Evolutionary conservation across 129 eudicot genomes (phyloP).

Genomic region (Saposhnikovia divaricata): DNA sequence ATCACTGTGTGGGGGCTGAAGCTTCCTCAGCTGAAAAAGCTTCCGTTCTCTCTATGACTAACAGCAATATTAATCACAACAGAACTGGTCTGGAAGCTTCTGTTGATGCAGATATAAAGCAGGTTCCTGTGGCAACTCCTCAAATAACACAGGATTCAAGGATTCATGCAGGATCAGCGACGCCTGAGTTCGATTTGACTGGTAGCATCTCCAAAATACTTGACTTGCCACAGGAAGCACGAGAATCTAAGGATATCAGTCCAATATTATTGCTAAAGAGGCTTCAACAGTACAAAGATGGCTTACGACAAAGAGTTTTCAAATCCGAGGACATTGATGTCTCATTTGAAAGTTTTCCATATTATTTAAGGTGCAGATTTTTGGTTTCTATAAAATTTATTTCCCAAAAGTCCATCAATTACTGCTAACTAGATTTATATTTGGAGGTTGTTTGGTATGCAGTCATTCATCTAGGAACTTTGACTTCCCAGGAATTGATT

Average conservation of each 20-base stretch:
- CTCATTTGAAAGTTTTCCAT: conserved; percentile 74
- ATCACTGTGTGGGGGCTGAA: conserved; percentile 26
- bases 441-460: neutral
- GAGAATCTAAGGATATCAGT: conserved; percentile 39
- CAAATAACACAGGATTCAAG: conserved; percentile 43
- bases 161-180: conserved; percentile 41
- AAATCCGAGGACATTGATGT: conserved; percentile 47
- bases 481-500: too few relatives aligned
- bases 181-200: conserved; percentile 33
- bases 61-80: conserved; percentile 35
- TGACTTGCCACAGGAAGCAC: conserved; percentile 48
- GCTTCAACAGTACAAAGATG: conserved; percentile 58
- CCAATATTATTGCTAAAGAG: conserved; percentile 41
- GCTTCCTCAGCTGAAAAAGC: conserved; percentile 35
- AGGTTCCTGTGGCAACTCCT: conserved; percentile 27
- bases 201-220: conserved; percentile 40
- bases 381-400: neutral
- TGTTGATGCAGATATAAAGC: conserved; percentile 37
- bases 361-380: conserved; percentile 58
- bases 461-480: too few relatives aligned
- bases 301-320: conserved; percentile 52
- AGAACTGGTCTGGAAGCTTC: conserved; percentile 22
- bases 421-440: neutral
- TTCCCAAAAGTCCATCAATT: neutral
- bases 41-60: conserved; percentile 27